Conservation (phyloP, 495 filamentous ascomycete genomes). For the Neurospora tetrasperma region DNA sequence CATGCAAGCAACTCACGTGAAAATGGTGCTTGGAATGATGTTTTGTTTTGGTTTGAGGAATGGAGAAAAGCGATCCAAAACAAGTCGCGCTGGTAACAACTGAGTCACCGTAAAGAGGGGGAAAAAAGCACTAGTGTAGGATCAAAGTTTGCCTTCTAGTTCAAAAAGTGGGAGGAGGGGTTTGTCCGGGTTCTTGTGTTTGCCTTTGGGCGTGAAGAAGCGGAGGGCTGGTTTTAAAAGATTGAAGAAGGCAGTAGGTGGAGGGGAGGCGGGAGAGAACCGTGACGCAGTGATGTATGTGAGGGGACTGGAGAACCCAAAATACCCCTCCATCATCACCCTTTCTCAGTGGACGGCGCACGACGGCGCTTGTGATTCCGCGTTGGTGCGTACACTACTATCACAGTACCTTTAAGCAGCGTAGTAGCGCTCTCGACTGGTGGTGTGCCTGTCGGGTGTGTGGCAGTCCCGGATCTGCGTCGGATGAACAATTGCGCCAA, state of each 20-base stretch:
- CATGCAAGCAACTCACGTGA: neutral
- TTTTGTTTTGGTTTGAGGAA: neutral
- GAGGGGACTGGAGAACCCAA: neutral
- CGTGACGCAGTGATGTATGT: neutral
- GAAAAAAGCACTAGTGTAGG: neutral
- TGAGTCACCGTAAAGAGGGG: neutral
- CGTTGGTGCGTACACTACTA: neutral
- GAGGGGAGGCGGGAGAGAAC: neutral
- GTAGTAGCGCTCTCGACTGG: neutral
- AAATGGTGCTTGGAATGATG: neutral
- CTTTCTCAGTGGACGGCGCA: neutral
- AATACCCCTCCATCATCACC: neutral
- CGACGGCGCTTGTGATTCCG: neutral
- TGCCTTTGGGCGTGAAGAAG: neutral
- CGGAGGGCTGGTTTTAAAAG: neutral
- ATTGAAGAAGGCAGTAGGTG: neutral
- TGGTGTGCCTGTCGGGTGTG: neutral
- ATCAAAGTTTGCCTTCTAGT: neutral
- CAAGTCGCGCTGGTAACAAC: neutral
- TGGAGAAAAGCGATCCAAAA: neutral
- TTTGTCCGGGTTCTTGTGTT: neutral
- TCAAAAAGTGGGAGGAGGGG: neutral
- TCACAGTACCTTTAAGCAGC: neutral
- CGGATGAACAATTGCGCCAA: constrained; percentile 8
- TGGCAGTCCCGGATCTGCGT: neutral